Evolutionary conservation across 1,284 basidiomycete genomes (phyloP).

Genomic region (Peniophora sp.): DNA sequence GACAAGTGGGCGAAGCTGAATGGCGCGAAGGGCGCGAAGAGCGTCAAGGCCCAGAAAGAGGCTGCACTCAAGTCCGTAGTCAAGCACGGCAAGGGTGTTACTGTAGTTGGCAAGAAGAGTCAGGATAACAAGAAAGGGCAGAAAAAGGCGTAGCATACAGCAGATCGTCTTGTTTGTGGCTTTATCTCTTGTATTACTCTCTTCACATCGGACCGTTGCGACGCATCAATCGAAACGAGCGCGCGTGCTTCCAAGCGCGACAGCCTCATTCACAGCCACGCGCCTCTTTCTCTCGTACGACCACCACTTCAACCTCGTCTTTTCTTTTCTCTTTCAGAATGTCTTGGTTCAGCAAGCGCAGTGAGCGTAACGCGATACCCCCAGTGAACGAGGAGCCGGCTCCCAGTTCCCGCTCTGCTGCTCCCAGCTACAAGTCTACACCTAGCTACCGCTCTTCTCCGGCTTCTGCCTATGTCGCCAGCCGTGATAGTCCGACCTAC

Average conservation of each 20-base stretch:
- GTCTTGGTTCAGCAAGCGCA: slow-evolving; percentile 68
- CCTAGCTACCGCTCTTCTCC: slow-evolving; percentile 31
- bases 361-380: slow-evolving; percentile 65
- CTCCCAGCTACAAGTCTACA: slow-evolving; percentile 18
- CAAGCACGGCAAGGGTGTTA: slow-evolving; percentile 80
- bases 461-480: slow-evolving; percentile 54
- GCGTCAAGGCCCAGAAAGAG: slow-evolving; percentile 75
- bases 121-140: slow-evolving; percentile 29
- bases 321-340: slow-evolving; percentile 28
- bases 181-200: too few relatives aligned
- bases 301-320: background rate
- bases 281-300: background rate
- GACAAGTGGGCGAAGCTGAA: slow-evolving; percentile 55
- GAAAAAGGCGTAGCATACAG: slow-evolving; percentile 13
- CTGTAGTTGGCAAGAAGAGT: slow-evolving; percentile 73
- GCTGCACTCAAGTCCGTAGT: slow-evolving; percentile 73
- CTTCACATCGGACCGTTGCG: background rate
- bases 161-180: too few relatives aligned
- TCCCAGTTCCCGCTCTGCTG: slow-evolving; percentile 10
- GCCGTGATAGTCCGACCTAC: slow-evolving; percentile 54
- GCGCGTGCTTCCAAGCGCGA: background rate
- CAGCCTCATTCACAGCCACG: background rate
- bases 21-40: slow-evolving; percentile 29
- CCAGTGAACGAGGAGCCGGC: slow-evolving; percentile 33
- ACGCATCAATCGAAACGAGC: background rate